Percentiles rank a stretch among this genome's conserved stretches.
phyloP scores from a whole-genome alignment of 768 basidiomycete species.

The Gloeophyllum trabeum region DNA sequence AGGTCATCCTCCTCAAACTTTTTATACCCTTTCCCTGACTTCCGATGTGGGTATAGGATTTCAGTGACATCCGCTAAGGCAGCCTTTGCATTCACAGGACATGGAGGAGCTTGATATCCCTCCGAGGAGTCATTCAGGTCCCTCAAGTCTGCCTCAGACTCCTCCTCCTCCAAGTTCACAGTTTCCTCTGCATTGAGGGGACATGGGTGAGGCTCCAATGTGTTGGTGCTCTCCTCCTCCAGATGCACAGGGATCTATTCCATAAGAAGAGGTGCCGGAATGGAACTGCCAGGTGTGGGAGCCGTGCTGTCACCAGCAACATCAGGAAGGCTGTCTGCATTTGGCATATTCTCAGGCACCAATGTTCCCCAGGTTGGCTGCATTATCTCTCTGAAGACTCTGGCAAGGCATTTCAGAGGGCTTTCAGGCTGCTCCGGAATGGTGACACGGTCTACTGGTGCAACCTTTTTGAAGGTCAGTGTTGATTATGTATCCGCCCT shows the following conservation, averaged over 20 bases:
- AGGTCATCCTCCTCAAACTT: constrained; percentile 5
- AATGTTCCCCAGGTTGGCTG: background rate
- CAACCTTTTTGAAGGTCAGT: background rate
- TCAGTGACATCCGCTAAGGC: constrained; percentile 4
- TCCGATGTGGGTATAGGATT: constrained; percentile 2
- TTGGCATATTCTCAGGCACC: background rate
- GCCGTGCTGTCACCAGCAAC: no score
- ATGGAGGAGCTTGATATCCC: background rate
- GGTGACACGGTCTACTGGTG: background rate
- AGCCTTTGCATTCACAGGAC: background rate
- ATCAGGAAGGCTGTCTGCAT: background rate
- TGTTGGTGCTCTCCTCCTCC: background rate
- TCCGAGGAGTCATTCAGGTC: background rate
- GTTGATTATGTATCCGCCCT: background rate
- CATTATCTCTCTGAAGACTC: background rate
- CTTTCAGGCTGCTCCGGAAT: background rate
- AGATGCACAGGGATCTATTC: no score
- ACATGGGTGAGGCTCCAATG: background rate
- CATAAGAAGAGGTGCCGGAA: no score
- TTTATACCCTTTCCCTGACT: constrained; percentile 1
- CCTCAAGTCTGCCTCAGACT: background rate
- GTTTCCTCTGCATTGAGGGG: background rate
- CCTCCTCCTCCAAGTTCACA: background rate
- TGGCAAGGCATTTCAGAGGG: background rate
- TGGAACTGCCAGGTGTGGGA: no score